Conservation (phyloP, 352 stramenopile species). For the Blastocystis sp. region DNA sequence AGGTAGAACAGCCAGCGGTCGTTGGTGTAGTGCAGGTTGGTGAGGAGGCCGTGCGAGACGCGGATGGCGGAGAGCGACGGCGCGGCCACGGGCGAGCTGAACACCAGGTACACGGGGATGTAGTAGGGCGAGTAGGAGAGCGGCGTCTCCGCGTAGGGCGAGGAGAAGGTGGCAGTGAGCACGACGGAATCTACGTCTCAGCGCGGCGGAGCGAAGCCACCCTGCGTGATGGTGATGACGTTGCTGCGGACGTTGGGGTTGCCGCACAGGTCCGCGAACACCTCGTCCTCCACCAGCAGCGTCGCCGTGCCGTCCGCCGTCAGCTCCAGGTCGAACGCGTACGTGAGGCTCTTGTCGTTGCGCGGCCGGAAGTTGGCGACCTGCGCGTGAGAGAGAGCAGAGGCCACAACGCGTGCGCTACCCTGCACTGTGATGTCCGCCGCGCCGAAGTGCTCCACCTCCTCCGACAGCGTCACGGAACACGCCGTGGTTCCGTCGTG, state of each 20-base stretch:
- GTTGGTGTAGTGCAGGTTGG: not conserved
- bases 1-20: slow-evolving; percentile 12
- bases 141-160: not conserved
- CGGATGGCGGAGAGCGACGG: not conserved
- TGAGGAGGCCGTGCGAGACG: slow-evolving; percentile 5
- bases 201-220: not conserved
- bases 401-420: not conserved
- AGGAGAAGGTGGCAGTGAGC: not conserved
- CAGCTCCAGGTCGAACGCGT: not conserved
- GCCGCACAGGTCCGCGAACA: slow-evolving; percentile 28
- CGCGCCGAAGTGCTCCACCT: not conserved
- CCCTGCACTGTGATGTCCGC: not conserved
- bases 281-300: slow-evolving; percentile 12
- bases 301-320: not conserved
- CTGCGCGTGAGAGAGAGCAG: not conserved
- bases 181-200: slow-evolving; percentile 35
- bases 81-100: not conserved
- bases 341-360: not conserved
- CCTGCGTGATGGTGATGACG: slow-evolving; percentile 10
- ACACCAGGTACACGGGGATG: not conserved
- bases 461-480: slow-evolving; percentile 1
- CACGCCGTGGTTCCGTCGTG: not conserved
- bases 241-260: slow-evolving; percentile 49
- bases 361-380: not conserved
- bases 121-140: not conserved